Evolutionary conservation across 1,284 basidiomycete species (phyloP).

Genomic region (Ustilago xerochloae): DNA sequence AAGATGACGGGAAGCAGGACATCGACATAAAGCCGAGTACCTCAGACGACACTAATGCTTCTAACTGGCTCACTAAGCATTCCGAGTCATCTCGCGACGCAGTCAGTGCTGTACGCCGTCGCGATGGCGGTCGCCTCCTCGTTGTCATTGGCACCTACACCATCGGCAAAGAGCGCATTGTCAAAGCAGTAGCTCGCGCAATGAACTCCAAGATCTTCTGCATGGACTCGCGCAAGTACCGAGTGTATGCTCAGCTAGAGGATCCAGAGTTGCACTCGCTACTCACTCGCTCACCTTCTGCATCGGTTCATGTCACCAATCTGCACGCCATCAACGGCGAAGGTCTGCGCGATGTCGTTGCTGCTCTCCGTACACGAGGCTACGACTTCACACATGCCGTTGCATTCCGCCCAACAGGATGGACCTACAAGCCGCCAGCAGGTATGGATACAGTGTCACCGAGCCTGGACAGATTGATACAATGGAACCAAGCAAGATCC

Average conservation of each 20-base stretch:
- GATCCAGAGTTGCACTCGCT: conserved; percentile 79
- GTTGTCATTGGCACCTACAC: conserved; percentile 94
- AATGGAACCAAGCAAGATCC: conserved; percentile 75
- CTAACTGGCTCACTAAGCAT: conserved; percentile 48
- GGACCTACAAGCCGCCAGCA: conserved; percentile 81
- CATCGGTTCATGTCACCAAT: conserved; percentile 86
- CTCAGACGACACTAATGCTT: conserved; percentile 8
- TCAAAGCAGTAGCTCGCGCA: conserved; percentile 89
- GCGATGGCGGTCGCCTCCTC: conserved; percentile 70
- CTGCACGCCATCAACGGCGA: conserved; percentile 83
- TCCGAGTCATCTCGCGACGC: conserved; percentile 28
- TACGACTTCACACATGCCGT: conserved; percentile 80
- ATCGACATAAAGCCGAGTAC: conserved; percentile 5
- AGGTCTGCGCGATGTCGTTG: conserved; percentile 77
- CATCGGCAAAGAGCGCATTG: conserved; percentile 95
- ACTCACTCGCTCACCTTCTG: conserved; percentile 80
- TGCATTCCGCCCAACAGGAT: conserved; percentile 91
- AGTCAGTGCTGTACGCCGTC: conserved; percentile 9
- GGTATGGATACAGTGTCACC: conserved; percentile 72
- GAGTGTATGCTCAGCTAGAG: conserved; percentile 57
- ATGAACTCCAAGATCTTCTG: conserved; percentile 89
- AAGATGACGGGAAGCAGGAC: conserved; percentile 9
- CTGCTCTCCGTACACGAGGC: conserved; percentile 76
- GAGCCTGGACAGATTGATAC: conserved; percentile 69
- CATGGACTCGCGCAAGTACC: conserved; percentile 73